Percentiles rank a stretch among this genome's conserved stretches.
Conservation (phyloP, 768 basidiomycete species). For the Mycena amicta region DNA sequence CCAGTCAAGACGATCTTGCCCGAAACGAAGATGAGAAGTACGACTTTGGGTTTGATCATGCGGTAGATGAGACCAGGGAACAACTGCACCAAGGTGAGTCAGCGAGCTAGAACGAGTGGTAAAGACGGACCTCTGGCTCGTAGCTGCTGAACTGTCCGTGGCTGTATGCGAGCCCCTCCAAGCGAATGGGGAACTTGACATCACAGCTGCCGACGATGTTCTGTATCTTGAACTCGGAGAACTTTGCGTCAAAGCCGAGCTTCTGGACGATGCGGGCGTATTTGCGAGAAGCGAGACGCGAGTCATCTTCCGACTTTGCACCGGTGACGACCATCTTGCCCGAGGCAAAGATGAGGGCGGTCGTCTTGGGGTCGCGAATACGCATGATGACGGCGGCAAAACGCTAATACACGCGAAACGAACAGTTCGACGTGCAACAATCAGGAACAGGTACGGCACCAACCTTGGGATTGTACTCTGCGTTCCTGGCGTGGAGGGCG, state of each 20-base stretch:
- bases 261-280: slow-evolving; percentile 99
- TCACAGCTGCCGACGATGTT: slow-evolving; percentile 99
- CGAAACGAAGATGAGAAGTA: slow-evolving; percentile 96
- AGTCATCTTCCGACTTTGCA: slow-evolving; percentile 98
- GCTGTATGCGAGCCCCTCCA: slow-evolving; percentile 96
- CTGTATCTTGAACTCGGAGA: slow-evolving; percentile 99
- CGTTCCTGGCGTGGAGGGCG: slow-evolving; percentile 95
- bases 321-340: slow-evolving; percentile 99
- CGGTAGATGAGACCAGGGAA: slow-evolving; percentile 99
- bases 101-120: neutral
- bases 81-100: slow-evolving; percentile 52
- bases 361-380: slow-evolving; percentile 99
- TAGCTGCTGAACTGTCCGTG: slow-evolving; percentile 99
- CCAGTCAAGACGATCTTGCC: slow-evolving; percentile 99
- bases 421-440: slow-evolving; percentile 62
- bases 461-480: slow-evolving; percentile 99
- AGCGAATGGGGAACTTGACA: slow-evolving; percentile 97
- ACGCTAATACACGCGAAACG: slow-evolving; percentile 76
- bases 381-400: slow-evolving; percentile 99
- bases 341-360: slow-evolving; percentile 97
- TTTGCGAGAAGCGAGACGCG: slow-evolving; percentile 93
- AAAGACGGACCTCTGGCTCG: slow-evolving; percentile 83
- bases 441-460: slow-evolving; percentile 52
- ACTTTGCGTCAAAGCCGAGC: slow-evolving; percentile 98
- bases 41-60: slow-evolving; percentile 99